Percentiles rank a stretch among this genome's conserved stretches.
These are phyloP conservation scores for Ustilago shanxiensis DNA, from an alignment of 1,284 basidiomycete genomes.

Conservation along the genomic window DNA sequence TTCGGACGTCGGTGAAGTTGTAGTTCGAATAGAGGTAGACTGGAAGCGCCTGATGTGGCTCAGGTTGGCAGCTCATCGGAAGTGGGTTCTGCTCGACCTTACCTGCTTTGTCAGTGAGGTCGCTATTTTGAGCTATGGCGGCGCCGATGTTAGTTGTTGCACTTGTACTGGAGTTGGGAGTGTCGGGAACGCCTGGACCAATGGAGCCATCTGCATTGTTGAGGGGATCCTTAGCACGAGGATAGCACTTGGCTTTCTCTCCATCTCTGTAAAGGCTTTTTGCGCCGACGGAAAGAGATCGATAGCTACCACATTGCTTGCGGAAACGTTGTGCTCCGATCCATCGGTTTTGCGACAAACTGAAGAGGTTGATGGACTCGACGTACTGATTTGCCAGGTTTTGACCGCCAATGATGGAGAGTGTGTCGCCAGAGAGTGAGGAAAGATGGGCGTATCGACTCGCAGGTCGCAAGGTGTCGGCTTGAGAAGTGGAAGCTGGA, in stretches of 20 bases:
- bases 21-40: constrained; percentile 66
- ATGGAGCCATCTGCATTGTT: constrained; percentile 6
- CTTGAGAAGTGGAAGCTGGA: constrained; percentile 20
- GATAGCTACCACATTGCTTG: constrained; percentile 63
- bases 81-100: constrained; percentile 50
- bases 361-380: constrained; percentile 69
- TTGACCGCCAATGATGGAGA: constrained; percentile 95
- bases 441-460: constrained; percentile 65
- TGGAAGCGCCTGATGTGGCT: constrained; percentile 34
- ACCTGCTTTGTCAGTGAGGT: not conserved
- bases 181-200: not conserved
- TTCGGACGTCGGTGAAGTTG: constrained; percentile 66
- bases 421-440: constrained; percentile 62
- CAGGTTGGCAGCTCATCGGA: constrained; percentile 41
- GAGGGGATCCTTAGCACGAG: constrained; percentile 47
- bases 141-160: constrained; percentile 3
- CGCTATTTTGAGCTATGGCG: constrained; percentile 6
- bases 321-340: constrained; percentile 48
- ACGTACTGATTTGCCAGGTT: constrained; percentile 74
- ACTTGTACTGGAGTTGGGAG: not conserved
- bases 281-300: constrained; percentile 55
- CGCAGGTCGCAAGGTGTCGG: constrained; percentile 32
- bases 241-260: constrained; percentile 54
- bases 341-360: constrained; percentile 52
- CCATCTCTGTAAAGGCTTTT: constrained; percentile 46